These are phyloP conservation scores for Piromyces sp. DNA, from an alignment of 192 early-diverging fungal species.

Conservation along the genomic window DNA sequence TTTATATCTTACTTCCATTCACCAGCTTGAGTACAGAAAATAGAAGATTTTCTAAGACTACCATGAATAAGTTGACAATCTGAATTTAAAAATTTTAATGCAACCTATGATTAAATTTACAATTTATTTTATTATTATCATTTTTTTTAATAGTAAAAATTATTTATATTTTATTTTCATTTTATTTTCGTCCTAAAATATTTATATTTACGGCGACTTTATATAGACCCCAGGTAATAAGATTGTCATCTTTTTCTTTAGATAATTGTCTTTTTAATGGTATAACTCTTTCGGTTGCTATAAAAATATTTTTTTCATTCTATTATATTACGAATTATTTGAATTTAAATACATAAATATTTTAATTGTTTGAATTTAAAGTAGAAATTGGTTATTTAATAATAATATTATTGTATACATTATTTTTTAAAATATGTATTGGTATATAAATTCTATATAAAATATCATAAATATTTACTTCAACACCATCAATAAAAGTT, in stretches of 20 bases:
- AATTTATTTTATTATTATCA: no score
- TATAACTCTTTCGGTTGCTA: conserved; percentile 70
- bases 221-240: conserved; percentile 72
- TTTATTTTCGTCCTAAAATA: no score
- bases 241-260: conserved; percentile 24
- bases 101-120: conserved; percentile 23
- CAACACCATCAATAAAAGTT: conserved; percentile 68
- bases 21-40: conserved; percentile 76
- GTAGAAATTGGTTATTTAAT: no score
- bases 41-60: conserved; percentile 54
- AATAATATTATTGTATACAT: no score
- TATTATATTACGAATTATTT: background rate
- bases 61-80: conserved; percentile 80
- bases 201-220: conserved; percentile 55
- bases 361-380: no score
- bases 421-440: no score
- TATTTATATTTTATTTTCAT: background rate
- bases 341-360: conserved; percentile 15
- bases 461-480: no score
- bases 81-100: conserved; percentile 68
- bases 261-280: conserved; percentile 43
- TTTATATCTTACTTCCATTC: conserved; percentile 54
- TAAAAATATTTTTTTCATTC: conserved; percentile 51
- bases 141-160: no score
- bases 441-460: no score